Base-by-base conservation (phyloP, 1,284 basidiomycete genomes). In the Boletus semigastroideus region DNA sequence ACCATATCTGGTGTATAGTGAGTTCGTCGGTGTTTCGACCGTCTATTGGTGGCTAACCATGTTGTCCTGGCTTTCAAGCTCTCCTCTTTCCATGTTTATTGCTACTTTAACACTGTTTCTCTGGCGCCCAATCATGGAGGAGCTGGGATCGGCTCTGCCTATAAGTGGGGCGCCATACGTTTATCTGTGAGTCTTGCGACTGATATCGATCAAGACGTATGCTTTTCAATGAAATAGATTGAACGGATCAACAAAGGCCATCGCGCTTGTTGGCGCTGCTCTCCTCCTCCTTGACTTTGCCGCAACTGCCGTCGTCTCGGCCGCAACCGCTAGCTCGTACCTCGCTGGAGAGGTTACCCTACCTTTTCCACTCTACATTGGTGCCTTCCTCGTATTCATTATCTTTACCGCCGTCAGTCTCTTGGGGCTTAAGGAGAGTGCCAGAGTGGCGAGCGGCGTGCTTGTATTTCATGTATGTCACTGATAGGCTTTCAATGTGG, bases 111-210 rank as follows among this genome's bases (percentile, higher is more conserved):
- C 83, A 2, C 62, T 87, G 4, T 83, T 84, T 57, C 62, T 88
- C 20, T 89, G 84, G 80, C 78, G 84, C 19, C 87, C 86, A 5
- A 75, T 89, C 40, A 82, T 89, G 78, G 74, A 80, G 56, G 87
- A 89, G 60, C 67, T 89, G 9, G 83, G 77, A 0, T 80, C 81
- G 10, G 84, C 86, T 4, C 68, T 88, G 5, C 84, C 82, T 3
- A 76, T 86, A 25, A 80, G 75, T 49, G 87, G 87, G 1, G 83
- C 83, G n/a, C 85, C 83, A 10, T 88, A 87, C 59, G 78, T 79
- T 0, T 87, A 84, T 62, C 68, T 86, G 76, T 82, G 55, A 57
- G 76, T 67, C 13, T 22, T 25, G 10, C 11, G 5, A 11, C 1
- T 25, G 20, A 33, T 42, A 34, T 45, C 25, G 11, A 48, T 20